These are phyloP conservation scores for Malassezia japonica DNA, from an alignment of 1,284 basidiomycete species.

Conservation along the genomic window DNA sequence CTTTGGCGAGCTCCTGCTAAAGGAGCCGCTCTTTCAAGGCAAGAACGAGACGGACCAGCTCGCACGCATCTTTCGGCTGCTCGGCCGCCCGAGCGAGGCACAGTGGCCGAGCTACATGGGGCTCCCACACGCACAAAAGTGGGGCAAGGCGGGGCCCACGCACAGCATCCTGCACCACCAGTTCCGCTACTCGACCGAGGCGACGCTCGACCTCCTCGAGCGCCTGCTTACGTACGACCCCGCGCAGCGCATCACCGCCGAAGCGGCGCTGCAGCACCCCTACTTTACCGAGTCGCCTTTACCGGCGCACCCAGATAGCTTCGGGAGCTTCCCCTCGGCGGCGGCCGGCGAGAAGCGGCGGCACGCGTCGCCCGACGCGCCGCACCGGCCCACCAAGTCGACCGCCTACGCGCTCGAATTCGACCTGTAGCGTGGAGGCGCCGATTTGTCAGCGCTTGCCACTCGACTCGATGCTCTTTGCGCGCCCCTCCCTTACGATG, in stretches of 20 bases:
- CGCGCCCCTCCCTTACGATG: too few species aligned
- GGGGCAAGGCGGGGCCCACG: neutral
- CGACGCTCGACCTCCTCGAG: slow-evolving; percentile 75
- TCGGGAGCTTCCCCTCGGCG: slow-evolving; percentile 86
- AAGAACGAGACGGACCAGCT: slow-evolving; percentile 87
- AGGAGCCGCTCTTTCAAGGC: slow-evolving; percentile 90
- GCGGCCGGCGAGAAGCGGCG: slow-evolving; percentile 77
- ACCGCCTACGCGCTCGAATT: slow-evolving; percentile 20
- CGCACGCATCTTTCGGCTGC: slow-evolving; percentile 66
- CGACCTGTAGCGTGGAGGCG: slow-evolving; percentile 7
- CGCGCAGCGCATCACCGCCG: slow-evolving; percentile 68
- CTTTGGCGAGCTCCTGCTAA: slow-evolving; percentile 86
- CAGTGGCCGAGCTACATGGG: slow-evolving; percentile 75
- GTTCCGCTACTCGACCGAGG: slow-evolving; percentile 61
- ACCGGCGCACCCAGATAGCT: slow-evolving; percentile 94
- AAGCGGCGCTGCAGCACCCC: slow-evolving; percentile 76
- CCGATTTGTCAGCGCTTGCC: neutral
- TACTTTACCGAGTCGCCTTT: slow-evolving; percentile 88
- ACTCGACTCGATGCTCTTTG: too few species aligned
- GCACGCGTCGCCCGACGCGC: slow-evolving; percentile 5
- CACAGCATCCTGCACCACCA: slow-evolving; percentile 16
- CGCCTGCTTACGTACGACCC: slow-evolving; percentile 82
- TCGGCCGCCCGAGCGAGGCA: slow-evolving; percentile 73
- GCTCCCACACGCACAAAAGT: slow-evolving; percentile 68
- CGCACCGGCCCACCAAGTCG: neutral